Evolutionary conservation across 2,329 filamentous ascomycete genomes (phyloP).

Genomic region (Talaromyces sp.): DNA sequence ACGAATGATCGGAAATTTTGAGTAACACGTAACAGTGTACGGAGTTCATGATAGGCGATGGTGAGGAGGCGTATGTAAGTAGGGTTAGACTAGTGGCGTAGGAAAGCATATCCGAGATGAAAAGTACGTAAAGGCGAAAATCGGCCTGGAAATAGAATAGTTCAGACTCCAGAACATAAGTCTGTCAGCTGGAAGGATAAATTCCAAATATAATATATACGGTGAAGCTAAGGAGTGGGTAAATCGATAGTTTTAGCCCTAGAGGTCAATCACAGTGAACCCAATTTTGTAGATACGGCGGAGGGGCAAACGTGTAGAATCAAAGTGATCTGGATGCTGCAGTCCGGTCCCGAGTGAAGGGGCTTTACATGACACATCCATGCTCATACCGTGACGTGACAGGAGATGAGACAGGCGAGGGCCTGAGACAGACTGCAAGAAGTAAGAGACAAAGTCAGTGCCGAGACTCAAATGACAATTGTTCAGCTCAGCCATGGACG

Average conservation of each 20-base stretch:
- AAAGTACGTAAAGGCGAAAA: not conserved
- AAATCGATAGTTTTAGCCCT: not conserved
- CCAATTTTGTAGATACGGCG: not conserved
- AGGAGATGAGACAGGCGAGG: not conserved
- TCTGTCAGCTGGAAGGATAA: not conserved
- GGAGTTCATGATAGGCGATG: not conserved
- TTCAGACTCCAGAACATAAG: not conserved
- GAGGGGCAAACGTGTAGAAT: not conserved
- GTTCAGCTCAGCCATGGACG: conserved; percentile 14
- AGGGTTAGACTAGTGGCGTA: conserved; percentile 1
- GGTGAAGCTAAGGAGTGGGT: not conserved
- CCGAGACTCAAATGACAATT: not conserved
- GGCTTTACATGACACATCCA: not conserved
- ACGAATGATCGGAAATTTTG: not conserved
- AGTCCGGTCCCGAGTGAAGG: not conserved
- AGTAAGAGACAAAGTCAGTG: not conserved
- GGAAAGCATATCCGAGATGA: not conserved
- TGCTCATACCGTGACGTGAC: not conserved
- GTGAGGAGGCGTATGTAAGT: not conserved
- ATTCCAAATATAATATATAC: not conserved
- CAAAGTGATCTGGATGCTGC: not conserved
- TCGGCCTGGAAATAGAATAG: conserved; percentile 3
- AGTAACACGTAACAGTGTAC: not conserved
- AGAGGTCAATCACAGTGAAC: not conserved
- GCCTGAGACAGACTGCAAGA: not conserved